Evolutionary conservation across 2,329 filamentous ascomycete genomes (phyloP).

Genomic region (Hymenotorrendiella dingleyae): DNA sequence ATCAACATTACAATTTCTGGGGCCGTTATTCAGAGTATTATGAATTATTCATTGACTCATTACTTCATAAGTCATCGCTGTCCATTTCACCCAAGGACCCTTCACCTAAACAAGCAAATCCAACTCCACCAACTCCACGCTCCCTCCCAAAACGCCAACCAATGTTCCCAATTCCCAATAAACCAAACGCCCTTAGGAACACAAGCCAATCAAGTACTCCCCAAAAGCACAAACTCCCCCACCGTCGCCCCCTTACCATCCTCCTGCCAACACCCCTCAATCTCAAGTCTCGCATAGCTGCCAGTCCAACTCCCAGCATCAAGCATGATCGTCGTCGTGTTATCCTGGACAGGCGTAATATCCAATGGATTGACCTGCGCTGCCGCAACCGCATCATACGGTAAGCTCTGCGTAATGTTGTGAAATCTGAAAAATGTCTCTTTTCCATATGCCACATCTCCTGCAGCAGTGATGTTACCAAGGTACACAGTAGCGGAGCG

Average conservation of each 20-base stretch:
- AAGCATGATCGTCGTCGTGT: conserved; percentile 23
- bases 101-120: no score
- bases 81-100: no score
- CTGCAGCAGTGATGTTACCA: conserved; percentile 34
- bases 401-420: conserved; percentile 19
- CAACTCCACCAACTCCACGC: no score
- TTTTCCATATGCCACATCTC: conserved; percentile 9
- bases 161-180: no score
- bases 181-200: no score
- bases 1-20: no score
- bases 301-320: conserved; percentile 27
- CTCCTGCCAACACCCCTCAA: conserved; percentile 40
- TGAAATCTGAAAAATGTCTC: conserved; percentile 17
- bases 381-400: conserved; percentile 19
- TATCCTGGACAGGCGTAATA: conserved; percentile 26
- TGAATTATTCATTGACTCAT: no score
- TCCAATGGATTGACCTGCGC: conserved; percentile 7
- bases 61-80: no score
- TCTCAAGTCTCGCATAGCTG: conserved; percentile 34
- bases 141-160: no score
- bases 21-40: no score
- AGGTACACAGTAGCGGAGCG: conserved; percentile 47
- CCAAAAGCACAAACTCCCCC: conserved; percentile 40
- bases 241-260: conserved; percentile 43
- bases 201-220: no score